Percentiles rank a stretch among this genome's conserved stretches.
These are phyloP conservation scores for Paramarasmius palmivorus DNA, from an alignment of 1,284 basidiomycete genomes.

Conservation along the genomic window DNA sequence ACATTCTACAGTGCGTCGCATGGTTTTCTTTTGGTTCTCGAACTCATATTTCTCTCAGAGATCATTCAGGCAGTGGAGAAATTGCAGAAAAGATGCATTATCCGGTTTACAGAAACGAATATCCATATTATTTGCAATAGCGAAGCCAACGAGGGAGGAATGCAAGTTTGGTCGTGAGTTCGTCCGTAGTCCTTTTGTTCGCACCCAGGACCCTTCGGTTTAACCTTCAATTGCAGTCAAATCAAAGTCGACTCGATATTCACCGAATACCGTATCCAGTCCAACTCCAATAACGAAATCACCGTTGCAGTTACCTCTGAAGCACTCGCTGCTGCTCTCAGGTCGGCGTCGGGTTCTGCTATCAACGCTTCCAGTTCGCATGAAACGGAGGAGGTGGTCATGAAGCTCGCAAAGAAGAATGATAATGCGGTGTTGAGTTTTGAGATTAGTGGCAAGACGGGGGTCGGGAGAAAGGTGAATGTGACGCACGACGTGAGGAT, in stretches of 20 bases:
- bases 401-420: conserved; percentile 85
- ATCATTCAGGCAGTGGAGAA: conserved; percentile 81
- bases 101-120: conserved; percentile 74
- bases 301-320: conserved; percentile 73
- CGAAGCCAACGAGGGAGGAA: conserved; percentile 80
- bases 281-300: conserved; percentile 84
- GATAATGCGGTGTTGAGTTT: conserved; percentile 74
- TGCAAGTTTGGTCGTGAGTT: conserved; percentile 93
- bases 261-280: conserved; percentile 83
- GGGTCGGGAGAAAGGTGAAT: conserved; percentile 53
- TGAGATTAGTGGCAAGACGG: conserved; percentile 63
- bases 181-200: background rate
- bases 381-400: conserved; percentile 40
- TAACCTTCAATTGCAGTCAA: conserved; percentile 49
- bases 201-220: background rate
- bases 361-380: conserved; percentile 12
- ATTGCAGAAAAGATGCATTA: conserved; percentile 80
- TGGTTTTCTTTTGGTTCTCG: too few relatives aligned
- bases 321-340: conserved; percentile 73
- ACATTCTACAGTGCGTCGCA: too few relatives aligned
- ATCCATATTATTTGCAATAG: conserved; percentile 85
- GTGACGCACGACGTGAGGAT: conserved; percentile 76
- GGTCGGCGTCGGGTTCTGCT: conserved; percentile 42
- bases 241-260: conserved; percentile 77
- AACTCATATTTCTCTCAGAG: conserved; percentile 37